Conservation (phyloP, 805 yeast species). For the Kodamaea jinghongensis region DNA sequence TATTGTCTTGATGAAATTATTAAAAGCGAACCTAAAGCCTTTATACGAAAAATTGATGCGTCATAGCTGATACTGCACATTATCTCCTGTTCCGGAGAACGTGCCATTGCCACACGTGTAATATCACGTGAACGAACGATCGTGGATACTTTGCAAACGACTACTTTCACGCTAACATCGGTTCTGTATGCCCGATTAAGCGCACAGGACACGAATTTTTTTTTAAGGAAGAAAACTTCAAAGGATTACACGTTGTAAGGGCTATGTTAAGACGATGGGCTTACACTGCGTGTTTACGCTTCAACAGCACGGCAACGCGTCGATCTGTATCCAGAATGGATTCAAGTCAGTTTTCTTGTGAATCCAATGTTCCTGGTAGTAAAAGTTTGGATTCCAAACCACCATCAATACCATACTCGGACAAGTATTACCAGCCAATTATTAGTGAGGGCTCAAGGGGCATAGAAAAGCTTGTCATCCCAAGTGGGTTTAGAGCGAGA, state of each 20-base stretch:
- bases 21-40: neutral
- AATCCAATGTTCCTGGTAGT: no score
- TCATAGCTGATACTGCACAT: constrained; percentile 1
- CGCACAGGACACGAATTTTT: neutral
- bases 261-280: constrained; percentile 12
- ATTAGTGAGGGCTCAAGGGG: constrained; percentile 25
- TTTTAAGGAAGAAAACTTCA: no score
- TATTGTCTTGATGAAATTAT: no score
- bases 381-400: neutral
- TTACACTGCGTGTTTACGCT: constrained; percentile 8
- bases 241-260: no score
- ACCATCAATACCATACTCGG: constrained; percentile 21
- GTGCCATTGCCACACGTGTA: constrained; percentile 1
- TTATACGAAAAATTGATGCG: constrained; percentile 3
- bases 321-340: neutral
- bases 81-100: constrained; percentile 3
- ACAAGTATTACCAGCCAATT: constrained; percentile 25
- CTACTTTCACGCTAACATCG: neutral
- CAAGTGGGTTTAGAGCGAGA: constrained; percentile 12
- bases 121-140: neutral
- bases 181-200: neutral
- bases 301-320: constrained; percentile 10
- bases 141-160: neutral
- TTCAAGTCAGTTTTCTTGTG: no score
- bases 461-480: constrained; percentile 19